phyloP scores from a whole-genome alignment of 805 yeast genomes.

The Nakazawaea holstii region DNA sequence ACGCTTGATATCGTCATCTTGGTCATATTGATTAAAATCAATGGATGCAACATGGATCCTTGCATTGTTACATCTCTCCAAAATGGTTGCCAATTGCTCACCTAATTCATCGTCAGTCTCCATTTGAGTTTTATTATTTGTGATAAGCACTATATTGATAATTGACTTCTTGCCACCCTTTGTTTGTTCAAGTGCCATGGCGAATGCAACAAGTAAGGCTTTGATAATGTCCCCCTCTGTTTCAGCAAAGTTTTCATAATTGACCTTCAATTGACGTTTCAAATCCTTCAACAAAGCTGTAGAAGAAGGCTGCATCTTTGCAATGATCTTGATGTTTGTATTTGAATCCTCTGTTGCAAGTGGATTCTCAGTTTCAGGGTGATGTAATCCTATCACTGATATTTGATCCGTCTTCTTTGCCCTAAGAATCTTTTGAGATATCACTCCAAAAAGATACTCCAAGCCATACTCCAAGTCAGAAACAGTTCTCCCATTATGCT shows the following conservation, averaged over 20 bases:
- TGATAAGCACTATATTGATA: constrained; percentile 4
- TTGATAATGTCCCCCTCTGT: constrained; percentile 24
- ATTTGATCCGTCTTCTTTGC: constrained; percentile 22
- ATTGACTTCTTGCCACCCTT: constrained; percentile 10
- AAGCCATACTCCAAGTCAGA: constrained; percentile 34
- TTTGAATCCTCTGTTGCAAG: constrained; percentile 16
- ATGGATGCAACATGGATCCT: constrained; percentile 2
- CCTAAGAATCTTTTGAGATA: constrained; percentile 23
- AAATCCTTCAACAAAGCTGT: constrained; percentile 15
- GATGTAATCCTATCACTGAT: constrained; percentile 20
- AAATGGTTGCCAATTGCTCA: neutral
- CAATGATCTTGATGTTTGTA: constrained; percentile 18
- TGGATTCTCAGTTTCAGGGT: constrained; percentile 20
- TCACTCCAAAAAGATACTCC: constrained; percentile 35
- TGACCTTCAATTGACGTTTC: constrained; percentile 12
- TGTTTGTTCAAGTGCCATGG: constrained; percentile 13
- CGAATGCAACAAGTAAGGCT: constrained; percentile 20
- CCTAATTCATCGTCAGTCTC: constrained; percentile 9
- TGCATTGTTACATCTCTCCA: constrained; percentile 6
- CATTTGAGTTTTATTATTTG: constrained; percentile 11
- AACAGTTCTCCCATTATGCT: constrained; percentile 34
- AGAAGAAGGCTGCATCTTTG: constrained; percentile 12
- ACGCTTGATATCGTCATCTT: neutral
- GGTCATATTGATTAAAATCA: neutral
- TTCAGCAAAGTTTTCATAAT: constrained; percentile 13